Conservation (phyloP, 2,329 filamentous ascomycete species). For the Claviceps monticola region DNA sequence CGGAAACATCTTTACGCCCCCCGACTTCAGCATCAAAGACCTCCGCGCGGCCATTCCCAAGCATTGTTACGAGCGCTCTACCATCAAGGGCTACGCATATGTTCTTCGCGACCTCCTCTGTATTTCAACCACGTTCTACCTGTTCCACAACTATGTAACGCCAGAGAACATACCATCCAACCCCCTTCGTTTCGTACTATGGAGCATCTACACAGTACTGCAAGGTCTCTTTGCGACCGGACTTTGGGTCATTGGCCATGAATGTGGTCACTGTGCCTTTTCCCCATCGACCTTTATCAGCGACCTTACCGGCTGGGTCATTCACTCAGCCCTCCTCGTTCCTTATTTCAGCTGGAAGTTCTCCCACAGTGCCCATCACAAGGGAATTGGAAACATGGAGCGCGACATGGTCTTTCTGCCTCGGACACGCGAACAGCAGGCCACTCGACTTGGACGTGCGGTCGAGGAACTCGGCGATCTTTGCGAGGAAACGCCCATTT, state of each 20-base stretch:
- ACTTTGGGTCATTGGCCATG: conserved; percentile 91
- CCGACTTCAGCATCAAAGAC: conserved; percentile 95
- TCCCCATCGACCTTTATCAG: conserved; percentile 84
- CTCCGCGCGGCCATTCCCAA: conserved; percentile 94
- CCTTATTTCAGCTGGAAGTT: conserved; percentile 99
- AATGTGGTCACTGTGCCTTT: conserved; percentile 95
- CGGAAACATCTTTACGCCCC: conserved; percentile 85
- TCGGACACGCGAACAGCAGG: conserved; percentile 72
- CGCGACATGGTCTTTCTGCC: conserved; percentile 99
- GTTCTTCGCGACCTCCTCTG: conserved; percentile 67
- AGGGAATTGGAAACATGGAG: conserved; percentile 92
- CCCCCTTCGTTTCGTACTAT: conserved; percentile 49
- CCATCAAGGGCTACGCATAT: conserved; percentile 60
- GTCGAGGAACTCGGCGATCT: conserved; percentile 77
- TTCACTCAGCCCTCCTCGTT: conserved; percentile 78
- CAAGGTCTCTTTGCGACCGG: conserved; percentile 92
- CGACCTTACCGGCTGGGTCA: conserved; percentile 82
- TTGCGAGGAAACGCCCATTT: conserved; percentile 85
- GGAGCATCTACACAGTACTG: conserved; percentile 56
- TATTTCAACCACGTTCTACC: conserved; percentile 64
- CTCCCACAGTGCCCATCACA: conserved; percentile 98
- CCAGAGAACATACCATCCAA: conserved; percentile 66
- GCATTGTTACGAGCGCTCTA: conserved; percentile 90
- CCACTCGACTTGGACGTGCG: conserved; percentile 57
- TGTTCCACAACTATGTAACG: conserved; percentile 83